These are phyloP conservation scores for Lipomyces chichibuensis DNA, from an alignment of 805 yeast species.

Conservation along the genomic window DNA sequence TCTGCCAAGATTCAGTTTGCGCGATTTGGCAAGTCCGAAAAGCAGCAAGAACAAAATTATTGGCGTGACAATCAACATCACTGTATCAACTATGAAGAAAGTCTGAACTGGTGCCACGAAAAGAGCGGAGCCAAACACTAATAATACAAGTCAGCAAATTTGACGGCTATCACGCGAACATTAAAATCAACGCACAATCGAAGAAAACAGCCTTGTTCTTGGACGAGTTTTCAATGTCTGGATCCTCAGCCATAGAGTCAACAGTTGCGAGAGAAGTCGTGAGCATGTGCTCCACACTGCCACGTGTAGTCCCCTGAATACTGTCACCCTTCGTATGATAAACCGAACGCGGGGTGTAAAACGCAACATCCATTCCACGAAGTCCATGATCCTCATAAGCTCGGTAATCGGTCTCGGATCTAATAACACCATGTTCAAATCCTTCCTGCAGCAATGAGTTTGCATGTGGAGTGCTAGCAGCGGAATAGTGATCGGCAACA, in stretches of 20 bases:
- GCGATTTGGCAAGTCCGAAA: slow-evolving; percentile 34
- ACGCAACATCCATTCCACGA: slow-evolving; percentile 88
- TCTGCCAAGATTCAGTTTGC: slow-evolving; percentile 46
- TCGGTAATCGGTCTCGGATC: slow-evolving; percentile 83
- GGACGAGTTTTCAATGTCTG: slow-evolving; percentile 44
- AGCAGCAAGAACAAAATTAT: slow-evolving; percentile 53
- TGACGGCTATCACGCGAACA: background rate
- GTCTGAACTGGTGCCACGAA: slow-evolving; percentile 37
- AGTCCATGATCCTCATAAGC: slow-evolving; percentile 67
- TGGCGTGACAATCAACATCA: slow-evolving; percentile 60
- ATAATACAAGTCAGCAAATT: background rate
- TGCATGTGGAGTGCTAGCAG: slow-evolving; percentile 66
- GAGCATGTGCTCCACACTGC: slow-evolving; percentile 84
- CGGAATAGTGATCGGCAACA: slow-evolving; percentile 60
- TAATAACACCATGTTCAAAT: slow-evolving; percentile 68
- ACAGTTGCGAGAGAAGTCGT: slow-evolving; percentile 67
- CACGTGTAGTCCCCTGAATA: slow-evolving; percentile 62
- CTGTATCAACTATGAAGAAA: slow-evolving; percentile 57
- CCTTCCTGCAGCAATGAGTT: slow-evolving; percentile 83
- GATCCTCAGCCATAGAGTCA: slow-evolving; percentile 49
- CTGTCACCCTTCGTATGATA: slow-evolving; percentile 81
- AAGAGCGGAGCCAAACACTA: slow-evolving; percentile 33
- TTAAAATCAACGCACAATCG: slow-evolving; percentile 47
- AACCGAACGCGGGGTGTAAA: slow-evolving; percentile 78
- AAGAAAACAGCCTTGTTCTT: slow-evolving; percentile 58